Conservation (phyloP, 1,284 basidiomycete species). For the Cryptococcus neoformans region DNA sequence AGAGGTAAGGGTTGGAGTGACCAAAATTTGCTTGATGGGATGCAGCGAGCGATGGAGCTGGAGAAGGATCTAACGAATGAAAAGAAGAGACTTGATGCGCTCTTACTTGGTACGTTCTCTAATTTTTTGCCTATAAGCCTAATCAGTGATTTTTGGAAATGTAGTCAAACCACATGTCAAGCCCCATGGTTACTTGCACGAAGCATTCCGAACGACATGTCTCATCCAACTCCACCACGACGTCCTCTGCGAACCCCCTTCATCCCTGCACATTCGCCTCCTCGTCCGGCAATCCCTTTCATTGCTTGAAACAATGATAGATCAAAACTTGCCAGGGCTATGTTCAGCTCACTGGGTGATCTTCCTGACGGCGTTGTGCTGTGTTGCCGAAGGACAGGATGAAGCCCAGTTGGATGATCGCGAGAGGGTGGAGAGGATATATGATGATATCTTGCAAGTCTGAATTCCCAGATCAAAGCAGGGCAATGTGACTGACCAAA, state of each 20-base stretch:
- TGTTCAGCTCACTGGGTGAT: slow-evolving; percentile 37
- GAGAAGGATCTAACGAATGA: slow-evolving; percentile 28
- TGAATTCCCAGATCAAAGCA: background rate
- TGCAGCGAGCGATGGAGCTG: slow-evolving; percentile 22
- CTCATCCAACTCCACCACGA: slow-evolving; percentile 27
- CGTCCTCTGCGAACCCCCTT: slow-evolving; percentile 30
- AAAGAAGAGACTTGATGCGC: slow-evolving; percentile 27
- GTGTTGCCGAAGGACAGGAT: slow-evolving; percentile 16
- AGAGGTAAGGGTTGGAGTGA: slow-evolving; percentile 19
- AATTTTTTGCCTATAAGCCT: background rate
- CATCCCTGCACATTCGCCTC: slow-evolving; percentile 23
- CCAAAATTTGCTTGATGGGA: slow-evolving; percentile 26
- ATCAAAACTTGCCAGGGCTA: slow-evolving; percentile 29
- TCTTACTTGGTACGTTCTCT: slow-evolving; percentile 19
- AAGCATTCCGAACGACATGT: slow-evolving; percentile 33
- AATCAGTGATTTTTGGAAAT: background rate
- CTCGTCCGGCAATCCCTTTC: slow-evolving; percentile 31
- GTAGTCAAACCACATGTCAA: slow-evolving; percentile 27
- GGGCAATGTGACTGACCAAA: background rate
- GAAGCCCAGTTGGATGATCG: slow-evolving; percentile 23
- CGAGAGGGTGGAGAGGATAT: slow-evolving; percentile 25
- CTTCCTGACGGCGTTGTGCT: slow-evolving; percentile 30
- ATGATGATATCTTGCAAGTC: slow-evolving; percentile 28
- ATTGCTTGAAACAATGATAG: slow-evolving; percentile 34
- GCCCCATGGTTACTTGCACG: slow-evolving; percentile 35